Evolutionary conservation across 345 rosid genomes (phyloP), one percentile per base, ranked within the genome.

Genomic region (Eucalyptus pumila): DNA sequence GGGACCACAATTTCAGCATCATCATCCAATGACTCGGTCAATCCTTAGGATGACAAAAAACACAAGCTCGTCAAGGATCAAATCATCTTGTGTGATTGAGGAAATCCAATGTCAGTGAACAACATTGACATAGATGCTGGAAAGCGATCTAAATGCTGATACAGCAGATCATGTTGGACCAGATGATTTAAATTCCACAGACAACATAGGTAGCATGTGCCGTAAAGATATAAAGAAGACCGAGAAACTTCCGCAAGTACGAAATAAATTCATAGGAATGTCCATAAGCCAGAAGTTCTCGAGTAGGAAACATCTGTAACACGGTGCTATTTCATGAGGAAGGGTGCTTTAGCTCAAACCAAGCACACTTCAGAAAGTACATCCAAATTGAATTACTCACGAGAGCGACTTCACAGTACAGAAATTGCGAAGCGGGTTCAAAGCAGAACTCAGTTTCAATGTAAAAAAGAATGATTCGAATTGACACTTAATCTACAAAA

Each of bases 1-100:
- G 99, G 99, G 60, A 96, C 98, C 89, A 92, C 90, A 76, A 97
- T 89, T 89, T 97, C 99, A 67, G 91, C 60, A 89, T 93, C 92
- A 27, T 91, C 91, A 89, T 95, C 92, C 92, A 97, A 90, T 17
- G 93, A 91, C 91, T 96, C 99, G 14, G 98, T 95, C 88, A 96
- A 95, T 92, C 99, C 99, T 97, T 93, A 90, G 86, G 88, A 81
- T 47, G 56, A 42, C 7, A 89, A 87, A n/a, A 42, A 14, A 15
- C 67, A 40, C 32, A 83, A 88, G 49, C 11, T 87, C 24, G 49
- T 62, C 58, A 86, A 86, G 34, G 27, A 49, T 81, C 30, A 37
- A 23, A n/a, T 50, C 58, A 67, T 21, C 60, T 48, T 40, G 83
- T 40, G 83, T 76, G 83, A 40, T 40, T 3, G 2, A 21, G 83